These are phyloP conservation scores for Candida tropicalis DNA, from an alignment of 1,139 yeast genomes.

Conservation along the genomic window DNA sequence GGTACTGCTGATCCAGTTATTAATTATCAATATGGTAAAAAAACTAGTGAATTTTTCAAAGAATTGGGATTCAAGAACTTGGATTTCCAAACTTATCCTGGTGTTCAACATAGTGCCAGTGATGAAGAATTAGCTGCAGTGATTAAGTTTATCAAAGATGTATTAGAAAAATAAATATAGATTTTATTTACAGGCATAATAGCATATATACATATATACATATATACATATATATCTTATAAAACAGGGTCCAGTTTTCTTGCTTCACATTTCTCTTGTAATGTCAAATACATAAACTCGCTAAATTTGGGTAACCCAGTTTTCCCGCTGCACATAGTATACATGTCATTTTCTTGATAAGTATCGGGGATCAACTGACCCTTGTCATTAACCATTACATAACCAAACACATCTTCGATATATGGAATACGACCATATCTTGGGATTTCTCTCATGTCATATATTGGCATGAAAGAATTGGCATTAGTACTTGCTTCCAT, in stretches of 20 bases:
- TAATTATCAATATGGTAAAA: slow-evolving; percentile 47
- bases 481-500: slow-evolving; percentile 66
- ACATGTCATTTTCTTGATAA: slow-evolving; percentile 64
- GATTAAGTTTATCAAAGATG: slow-evolving; percentile 46
- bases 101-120: slow-evolving; percentile 67
- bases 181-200: no score
- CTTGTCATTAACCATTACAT: slow-evolving; percentile 58
- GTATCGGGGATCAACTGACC: slow-evolving; percentile 57
- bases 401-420: slow-evolving; percentile 73
- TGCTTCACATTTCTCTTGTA: slow-evolving; percentile 27
- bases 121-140: slow-evolving; percentile 69
- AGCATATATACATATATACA: slow-evolving; percentile 1
- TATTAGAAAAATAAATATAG: slow-evolving; percentile 16
- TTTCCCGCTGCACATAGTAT: slow-evolving; percentile 55
- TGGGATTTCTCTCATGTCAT: slow-evolving; percentile 70
- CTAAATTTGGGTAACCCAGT: slow-evolving; percentile 62
- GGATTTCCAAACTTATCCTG: slow-evolving; percentile 60
- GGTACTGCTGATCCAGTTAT: slow-evolving; percentile 80
- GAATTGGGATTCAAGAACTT: slow-evolving; percentile 55
- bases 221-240: slow-evolving; percentile 1
- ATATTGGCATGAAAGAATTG: slow-evolving; percentile 68
- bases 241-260: neutral
- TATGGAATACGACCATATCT: slow-evolving; percentile 71
- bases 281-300: slow-evolving; percentile 51
- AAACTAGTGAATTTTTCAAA: slow-evolving; percentile 49